A percentile compares a stretch with the other conserved stretches of the same genome.
Evolutionary conservation across 495 filamentous ascomycete genomes (phyloP).

Genomic region (Parathielavia appendiculata): DNA sequence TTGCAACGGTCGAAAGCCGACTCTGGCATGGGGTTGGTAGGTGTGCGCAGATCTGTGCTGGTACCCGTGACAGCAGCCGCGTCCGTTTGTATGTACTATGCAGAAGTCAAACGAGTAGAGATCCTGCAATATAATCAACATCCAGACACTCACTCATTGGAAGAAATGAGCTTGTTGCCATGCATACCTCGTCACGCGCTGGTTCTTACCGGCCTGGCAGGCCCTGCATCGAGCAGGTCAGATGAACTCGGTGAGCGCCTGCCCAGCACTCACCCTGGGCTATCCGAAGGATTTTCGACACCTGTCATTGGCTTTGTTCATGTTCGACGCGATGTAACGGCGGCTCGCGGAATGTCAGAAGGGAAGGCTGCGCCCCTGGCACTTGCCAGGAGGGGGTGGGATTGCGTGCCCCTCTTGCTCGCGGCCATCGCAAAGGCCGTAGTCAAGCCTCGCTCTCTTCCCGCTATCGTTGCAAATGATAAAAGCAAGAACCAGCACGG

Average conservation of each 20-base stretch:
- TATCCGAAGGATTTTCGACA: slow-evolving; percentile 8
- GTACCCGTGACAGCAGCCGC: slow-evolving; percentile 3
- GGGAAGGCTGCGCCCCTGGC: slow-evolving; percentile 23
- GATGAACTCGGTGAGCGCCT: slow-evolving; percentile 14
- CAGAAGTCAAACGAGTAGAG: neutral
- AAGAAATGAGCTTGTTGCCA: neutral
- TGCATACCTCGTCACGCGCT: neutral
- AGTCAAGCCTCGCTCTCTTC: no score
- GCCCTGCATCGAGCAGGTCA: slow-evolving; percentile 19
- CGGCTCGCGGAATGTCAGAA: slow-evolving; percentile 25
- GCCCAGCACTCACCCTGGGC: slow-evolving; percentile 9
- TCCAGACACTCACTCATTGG: neutral
- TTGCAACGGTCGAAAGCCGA: slow-evolving; percentile 13
- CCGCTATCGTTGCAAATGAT: no score
- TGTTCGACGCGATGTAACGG: slow-evolving; percentile 26
- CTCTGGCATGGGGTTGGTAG: neutral
- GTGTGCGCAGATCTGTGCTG: neutral
- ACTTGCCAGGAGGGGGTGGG: neutral
- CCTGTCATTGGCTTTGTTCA: slow-evolving; percentile 23
- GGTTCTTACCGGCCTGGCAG: slow-evolving; percentile 6
- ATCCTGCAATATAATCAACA: neutral
- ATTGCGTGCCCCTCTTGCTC: neutral
- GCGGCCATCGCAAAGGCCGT: no score
- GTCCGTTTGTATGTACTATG: no score
- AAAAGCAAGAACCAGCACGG: no score